These are phyloP conservation scores for Didymella lethalis DNA, from an alignment of 2,329 filamentous ascomycete species.

Conservation along the genomic window DNA sequence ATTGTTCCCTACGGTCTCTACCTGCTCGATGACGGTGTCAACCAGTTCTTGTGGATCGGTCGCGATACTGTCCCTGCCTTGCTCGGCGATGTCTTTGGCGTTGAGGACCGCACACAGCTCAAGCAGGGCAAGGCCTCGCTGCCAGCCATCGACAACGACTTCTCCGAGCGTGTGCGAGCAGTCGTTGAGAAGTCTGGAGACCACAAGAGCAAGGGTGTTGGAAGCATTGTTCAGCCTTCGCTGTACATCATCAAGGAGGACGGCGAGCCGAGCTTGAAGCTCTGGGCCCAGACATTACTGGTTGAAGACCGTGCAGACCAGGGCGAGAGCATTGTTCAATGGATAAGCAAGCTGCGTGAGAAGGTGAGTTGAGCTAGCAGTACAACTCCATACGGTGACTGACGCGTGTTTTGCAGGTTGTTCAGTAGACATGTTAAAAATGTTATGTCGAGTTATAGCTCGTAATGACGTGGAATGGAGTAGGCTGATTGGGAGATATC, in stretches of 20 bases:
- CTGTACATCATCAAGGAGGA: slow-evolving; percentile 94
- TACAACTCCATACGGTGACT: neutral
- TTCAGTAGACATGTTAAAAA: slow-evolving; percentile 41
- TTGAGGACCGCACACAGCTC: slow-evolving; percentile 81
- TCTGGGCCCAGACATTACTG: slow-evolving; percentile 96
- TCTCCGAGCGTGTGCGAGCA: slow-evolving; percentile 86
- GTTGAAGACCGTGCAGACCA: slow-evolving; percentile 96
- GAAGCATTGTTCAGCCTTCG: slow-evolving; percentile 91
- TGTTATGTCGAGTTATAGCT: slow-evolving; percentile 14
- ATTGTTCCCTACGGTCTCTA: slow-evolving; percentile 92
- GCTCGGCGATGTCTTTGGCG: slow-evolving; percentile 86
- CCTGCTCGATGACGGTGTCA: slow-evolving; percentile 95
- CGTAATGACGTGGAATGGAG: slow-evolving; percentile 11
- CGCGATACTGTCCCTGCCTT: slow-evolving; percentile 91
- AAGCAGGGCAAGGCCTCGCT: slow-evolving; percentile 90
- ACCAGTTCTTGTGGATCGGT: slow-evolving; percentile 96
- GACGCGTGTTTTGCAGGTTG: slow-evolving; percentile 37
- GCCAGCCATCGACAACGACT: slow-evolving; percentile 91
- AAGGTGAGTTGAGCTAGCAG: slow-evolving; percentile 70
- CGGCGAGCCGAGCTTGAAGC: slow-evolving; percentile 90
- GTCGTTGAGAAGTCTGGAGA: slow-evolving; percentile 93
- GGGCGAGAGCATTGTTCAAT: slow-evolving; percentile 90
- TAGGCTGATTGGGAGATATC: slow-evolving; percentile 8
- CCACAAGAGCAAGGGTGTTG: slow-evolving; percentile 83
- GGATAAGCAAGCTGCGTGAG: slow-evolving; percentile 89